Percentiles rank a stretch among this genome's conserved stretches.
phyloP scores from a whole-genome alignment of 73 alveolate genomes.

The Diophrys appendiculata region DNA sequence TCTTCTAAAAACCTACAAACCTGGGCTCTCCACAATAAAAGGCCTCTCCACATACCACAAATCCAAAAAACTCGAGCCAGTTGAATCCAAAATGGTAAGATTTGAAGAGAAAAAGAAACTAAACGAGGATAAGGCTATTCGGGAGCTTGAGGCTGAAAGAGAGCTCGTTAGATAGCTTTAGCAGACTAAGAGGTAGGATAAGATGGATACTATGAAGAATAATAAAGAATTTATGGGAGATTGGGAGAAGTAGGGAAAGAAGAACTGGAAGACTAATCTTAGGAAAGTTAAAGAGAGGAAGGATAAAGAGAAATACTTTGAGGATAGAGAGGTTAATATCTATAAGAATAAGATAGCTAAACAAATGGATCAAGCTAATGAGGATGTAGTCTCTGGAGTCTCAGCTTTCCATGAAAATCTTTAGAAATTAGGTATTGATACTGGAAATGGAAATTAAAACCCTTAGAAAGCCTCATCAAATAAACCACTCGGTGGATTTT shows the following conservation, averaged over 20 bases:
- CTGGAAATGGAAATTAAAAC: constrained; percentile 29
- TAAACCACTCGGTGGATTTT: constrained; percentile 52
- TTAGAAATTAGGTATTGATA: constrained; percentile 67
- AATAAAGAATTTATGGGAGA: constrained; percentile 63
- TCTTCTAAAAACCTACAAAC: neutral
- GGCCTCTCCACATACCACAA: constrained; percentile 18
- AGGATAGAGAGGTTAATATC: constrained; percentile 36
- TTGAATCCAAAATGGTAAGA: constrained; percentile 48
- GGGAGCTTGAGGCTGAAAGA: constrained; percentile 36
- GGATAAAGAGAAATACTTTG: constrained; percentile 33
- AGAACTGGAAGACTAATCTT: constrained; percentile 56
- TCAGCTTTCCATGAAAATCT: constrained; percentile 61
- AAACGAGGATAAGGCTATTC: constrained; percentile 32
- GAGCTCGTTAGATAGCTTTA: constrained; percentile 28
- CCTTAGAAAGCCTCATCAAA: constrained; percentile 11
- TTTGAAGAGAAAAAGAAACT: constrained; percentile 46
- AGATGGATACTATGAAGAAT: constrained; percentile 35
- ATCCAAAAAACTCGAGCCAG: constrained; percentile 32
- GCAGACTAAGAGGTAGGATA: constrained; percentile 34
- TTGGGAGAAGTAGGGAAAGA: constrained; percentile 61
- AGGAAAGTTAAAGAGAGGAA: constrained; percentile 18
- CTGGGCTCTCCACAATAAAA: neutral
- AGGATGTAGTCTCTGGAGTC: constrained; percentile 47
- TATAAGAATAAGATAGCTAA: constrained; percentile 29
- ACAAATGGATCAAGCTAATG: constrained; percentile 39